Percentiles rank a stretch among this genome's conserved stretches.
Conservation (phyloP, 2,329 filamentous ascomycete species). For the Ophiognomonia clavigignenti-juglandacearum region DNA sequence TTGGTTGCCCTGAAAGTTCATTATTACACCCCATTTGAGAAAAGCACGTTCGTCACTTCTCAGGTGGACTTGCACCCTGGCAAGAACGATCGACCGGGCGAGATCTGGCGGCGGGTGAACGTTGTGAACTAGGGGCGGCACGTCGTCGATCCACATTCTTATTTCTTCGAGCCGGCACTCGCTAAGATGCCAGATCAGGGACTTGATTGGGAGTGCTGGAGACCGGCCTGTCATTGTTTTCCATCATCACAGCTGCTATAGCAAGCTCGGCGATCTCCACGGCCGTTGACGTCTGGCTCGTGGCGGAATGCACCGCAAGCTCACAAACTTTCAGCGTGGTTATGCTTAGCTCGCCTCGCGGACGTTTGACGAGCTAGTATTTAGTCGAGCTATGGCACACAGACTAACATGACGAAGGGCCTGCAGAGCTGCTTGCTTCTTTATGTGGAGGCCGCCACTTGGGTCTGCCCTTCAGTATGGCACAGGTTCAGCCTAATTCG, state of each 20-base stretch:
- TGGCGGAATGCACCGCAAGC: background rate
- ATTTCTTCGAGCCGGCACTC: no score
- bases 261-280: background rate
- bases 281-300: background rate
- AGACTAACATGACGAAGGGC: slow-evolving; percentile 2
- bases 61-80: no score
- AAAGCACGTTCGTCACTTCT: no score
- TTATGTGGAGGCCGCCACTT: no score
- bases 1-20: background rate
- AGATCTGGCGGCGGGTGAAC: no score
- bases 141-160: no score
- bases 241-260: background rate
- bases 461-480: no score
- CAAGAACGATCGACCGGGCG: no score
- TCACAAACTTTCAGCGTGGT: background rate
- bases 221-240: background rate
- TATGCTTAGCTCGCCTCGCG: slow-evolving; percentile 2
- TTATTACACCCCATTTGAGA: background rate
- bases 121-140: no score
- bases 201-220: no score
- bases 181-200: no score
- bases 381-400: background rate
- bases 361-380: background rate
- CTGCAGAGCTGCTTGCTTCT: background rate
- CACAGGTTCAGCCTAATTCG: slow-evolving; percentile 1